Base-by-base conservation (phyloP, 306 rosid genomes). In the Herpetospermum pedunculosum region DNA sequence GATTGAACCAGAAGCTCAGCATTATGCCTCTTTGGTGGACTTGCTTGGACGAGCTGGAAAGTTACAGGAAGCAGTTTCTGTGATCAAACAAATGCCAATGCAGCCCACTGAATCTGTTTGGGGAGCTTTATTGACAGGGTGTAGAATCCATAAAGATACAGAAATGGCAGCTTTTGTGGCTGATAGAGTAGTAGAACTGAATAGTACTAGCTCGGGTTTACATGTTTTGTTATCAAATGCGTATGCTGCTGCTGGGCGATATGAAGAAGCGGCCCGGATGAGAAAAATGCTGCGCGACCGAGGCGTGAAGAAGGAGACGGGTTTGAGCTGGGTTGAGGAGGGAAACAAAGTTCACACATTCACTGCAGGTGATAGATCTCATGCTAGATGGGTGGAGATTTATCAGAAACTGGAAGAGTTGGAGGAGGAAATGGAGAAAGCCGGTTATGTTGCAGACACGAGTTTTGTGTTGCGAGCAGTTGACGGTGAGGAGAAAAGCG, bases 301-400 rank as follows among this genome's bases (percentile, higher is more conserved):
- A 0, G 97, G 96, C 25, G 75, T 85, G 81, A 91, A 88, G 85
- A 91, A 94, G 73, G 96, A 91, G 80, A 89, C 91, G 0, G 96
- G 95, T 50, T 84, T 91, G 85, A 94, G 98, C 78, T 91, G 94
- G 97, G 87, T 89, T 48, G 96, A 94, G 77, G 97, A 91, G 32
- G 96, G 95, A 50, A 89, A 87, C 52, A 86, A 82, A 75, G 84
- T 94, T 70, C 97, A 91, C 75, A 83, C 92, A 30, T 94, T 94
- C 65, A 88, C 86, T 25, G 84, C 90, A 3, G 88, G 96, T 71
- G 96, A 94, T 74, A 83, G 87, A 77, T 77, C 81, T 55, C 90
- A 94, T 54, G 77, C n/a, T 11, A 85, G 75, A 73, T 72, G 87
- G 14, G 16, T n/a, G 52, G 95, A 87, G 53, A 94, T 91, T 49